phyloP scores from a whole-genome alignment of 352 stramenopile genomes.

The Phytopythium cucurbitacearum region DNA sequence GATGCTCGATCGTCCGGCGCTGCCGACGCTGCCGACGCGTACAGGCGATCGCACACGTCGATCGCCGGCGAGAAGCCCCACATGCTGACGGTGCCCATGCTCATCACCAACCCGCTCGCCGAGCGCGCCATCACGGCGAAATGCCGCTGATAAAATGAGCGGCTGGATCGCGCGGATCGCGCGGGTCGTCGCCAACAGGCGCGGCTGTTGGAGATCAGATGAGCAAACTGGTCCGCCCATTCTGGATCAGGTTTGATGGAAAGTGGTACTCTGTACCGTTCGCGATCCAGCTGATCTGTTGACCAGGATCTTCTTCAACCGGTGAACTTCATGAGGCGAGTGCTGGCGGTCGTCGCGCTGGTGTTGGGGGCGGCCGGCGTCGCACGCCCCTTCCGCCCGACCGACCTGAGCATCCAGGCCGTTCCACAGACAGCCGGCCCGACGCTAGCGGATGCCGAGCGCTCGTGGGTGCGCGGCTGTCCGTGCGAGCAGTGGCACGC shows the following conservation, averaged over 20 bases:
- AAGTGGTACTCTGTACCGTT: slow-evolving; percentile 12
- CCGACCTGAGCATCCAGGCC: too few relatives aligned
- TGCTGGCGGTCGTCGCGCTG: slow-evolving; percentile 7
- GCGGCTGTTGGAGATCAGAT: too few relatives aligned
- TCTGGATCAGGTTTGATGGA: background rate
- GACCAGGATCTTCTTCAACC: background rate
- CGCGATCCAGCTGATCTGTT: too few relatives aligned
- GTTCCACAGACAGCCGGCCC: too few relatives aligned
- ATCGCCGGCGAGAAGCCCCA: slow-evolving; percentile 84
- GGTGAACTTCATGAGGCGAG: slow-evolving; percentile 1
- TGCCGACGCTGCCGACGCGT: slow-evolving; percentile 1
- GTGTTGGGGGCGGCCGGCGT: slow-evolving; percentile 10
- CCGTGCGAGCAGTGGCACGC: slow-evolving; percentile 26
- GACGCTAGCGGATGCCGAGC: slow-evolving; percentile 22
- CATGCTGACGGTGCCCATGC: slow-evolving; percentile 79
- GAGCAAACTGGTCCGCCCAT: too few relatives aligned
- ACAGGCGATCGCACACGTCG: slow-evolving; percentile 37
- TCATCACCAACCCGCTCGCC: slow-evolving; percentile 60
- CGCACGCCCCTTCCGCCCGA: background rate
- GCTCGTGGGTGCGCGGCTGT: slow-evolving; percentile 29
- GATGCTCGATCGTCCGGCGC: too few relatives aligned
- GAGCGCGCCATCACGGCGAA: slow-evolving; percentile 35
- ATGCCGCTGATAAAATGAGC: background rate
- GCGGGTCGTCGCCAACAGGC: background rate
- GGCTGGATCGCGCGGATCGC: background rate